Base-by-base conservation (phyloP, 2,329 filamentous ascomycete species). In the Byssothecium circinans region DNA sequence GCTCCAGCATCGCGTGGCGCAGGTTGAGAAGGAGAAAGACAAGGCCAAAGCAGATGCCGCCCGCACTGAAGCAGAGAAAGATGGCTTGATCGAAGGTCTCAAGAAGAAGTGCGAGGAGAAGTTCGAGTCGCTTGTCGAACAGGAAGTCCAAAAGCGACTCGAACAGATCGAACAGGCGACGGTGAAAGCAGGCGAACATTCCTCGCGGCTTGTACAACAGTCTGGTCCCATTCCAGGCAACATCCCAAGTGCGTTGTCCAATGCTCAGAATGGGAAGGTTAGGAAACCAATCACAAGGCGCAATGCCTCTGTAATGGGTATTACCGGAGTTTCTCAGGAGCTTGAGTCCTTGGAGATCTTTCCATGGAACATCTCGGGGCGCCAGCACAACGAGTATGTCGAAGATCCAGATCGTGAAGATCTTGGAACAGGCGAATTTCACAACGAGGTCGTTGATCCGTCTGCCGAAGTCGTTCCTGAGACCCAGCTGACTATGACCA, bases 221-320 rank as follows among this genome's bases (percentile, higher is more conserved):
- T n/a, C 29, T 5, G 14, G 29, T 32, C 6, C 6, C 6, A n/a
- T 14, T 8, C 4, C 29, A 14, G 6, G 14, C 14, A n/a, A 32
- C 6, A n/a, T 14, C 6, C 29, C 29, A n/a, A 14, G 14, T 12
- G 19, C 35, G 5, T 22, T n/a, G 8, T n/a, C 14, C 4, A 18
- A 11, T 11, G 7, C 22, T 5, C 17, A 27, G 8, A 29, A 27
- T 18, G 10, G 8, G 5, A 45, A 44, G 2, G 14, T 27, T 1
- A 58, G 53, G 40, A 65, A 59, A 47, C 64, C 57, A 23, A 50
- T 62, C 18, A 50, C 52, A 25, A 54, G 62, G 8, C 45, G 56
- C 10, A 59, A 56, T 15, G 44, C 49, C 6, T 54, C 56, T 2
- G 41, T 56, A 11, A 35, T 52, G 3, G 43, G 41, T 8, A 27